Conservation (phyloP, 495 filamentous ascomycete species). For the Penicillium waksmanii region DNA sequence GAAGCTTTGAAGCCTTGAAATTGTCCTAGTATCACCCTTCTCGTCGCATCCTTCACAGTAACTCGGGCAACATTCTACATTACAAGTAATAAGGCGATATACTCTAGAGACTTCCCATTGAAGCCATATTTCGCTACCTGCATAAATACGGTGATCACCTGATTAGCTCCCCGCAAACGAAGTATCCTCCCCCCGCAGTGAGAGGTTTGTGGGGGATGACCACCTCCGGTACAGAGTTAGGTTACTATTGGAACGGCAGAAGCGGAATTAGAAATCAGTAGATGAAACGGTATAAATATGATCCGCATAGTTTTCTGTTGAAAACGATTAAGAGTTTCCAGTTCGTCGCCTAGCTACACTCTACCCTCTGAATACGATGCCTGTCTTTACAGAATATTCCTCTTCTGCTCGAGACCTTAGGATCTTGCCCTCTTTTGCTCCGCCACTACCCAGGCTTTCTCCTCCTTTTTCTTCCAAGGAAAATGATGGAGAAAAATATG, state of each 20-base stretch:
- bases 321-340: background rate
- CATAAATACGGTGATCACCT: too few species aligned
- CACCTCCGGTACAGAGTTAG: background rate
- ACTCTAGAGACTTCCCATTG: too few species aligned
- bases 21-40: too few species aligned
- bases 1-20: too few species aligned
- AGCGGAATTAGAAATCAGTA: background rate
- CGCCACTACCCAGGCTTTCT: constrained; percentile 36
- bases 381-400: constrained; percentile 48
- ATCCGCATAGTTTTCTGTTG: background rate
- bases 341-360: background rate
- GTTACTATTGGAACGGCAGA: background rate
- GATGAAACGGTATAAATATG: background rate
- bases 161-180: constrained; percentile 1
- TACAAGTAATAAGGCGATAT: too few species aligned
- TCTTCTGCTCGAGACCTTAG: constrained; percentile 43
- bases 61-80: too few species aligned
- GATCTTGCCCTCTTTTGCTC: constrained; percentile 45
- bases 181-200: background rate
- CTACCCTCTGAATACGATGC: constrained; percentile 34
- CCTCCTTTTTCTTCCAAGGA: constrained; percentile 23
- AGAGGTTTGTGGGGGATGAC: background rate
- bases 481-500: constrained; percentile 35
- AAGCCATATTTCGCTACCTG: too few species aligned
- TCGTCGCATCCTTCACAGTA: too few species aligned